These are phyloP conservation scores for Cyberlindnera petersonii DNA, from an alignment of 805 yeast genomes.

Conservation along the genomic window DNA sequence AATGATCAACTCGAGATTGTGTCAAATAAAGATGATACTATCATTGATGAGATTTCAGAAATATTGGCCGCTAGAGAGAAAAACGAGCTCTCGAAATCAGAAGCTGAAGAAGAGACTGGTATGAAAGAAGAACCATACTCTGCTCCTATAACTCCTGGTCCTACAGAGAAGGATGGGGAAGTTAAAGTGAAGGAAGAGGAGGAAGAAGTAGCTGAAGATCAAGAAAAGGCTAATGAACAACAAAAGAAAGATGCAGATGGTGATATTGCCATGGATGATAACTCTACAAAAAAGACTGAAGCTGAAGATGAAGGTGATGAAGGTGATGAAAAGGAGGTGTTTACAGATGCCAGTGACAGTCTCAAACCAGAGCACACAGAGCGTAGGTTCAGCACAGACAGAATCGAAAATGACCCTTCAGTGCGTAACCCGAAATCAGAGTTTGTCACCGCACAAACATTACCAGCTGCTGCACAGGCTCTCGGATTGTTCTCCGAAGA, in stretches of 20 bases:
- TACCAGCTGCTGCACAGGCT: slow-evolving; percentile 61
- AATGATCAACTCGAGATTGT: slow-evolving; percentile 33
- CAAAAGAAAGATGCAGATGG: slow-evolving; percentile 3
- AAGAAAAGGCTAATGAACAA: no score
- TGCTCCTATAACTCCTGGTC: neutral
- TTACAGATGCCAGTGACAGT: slow-evolving; percentile 19
- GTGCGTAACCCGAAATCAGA: slow-evolving; percentile 72
- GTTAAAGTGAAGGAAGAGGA: neutral
- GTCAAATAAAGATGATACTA: slow-evolving; percentile 27
- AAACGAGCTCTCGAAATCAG: slow-evolving; percentile 1
- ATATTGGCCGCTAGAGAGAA: slow-evolving; percentile 6
- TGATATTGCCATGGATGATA: slow-evolving; percentile 6
- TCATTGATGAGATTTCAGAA: slow-evolving; percentile 14
- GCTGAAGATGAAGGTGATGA: slow-evolving; percentile 6
- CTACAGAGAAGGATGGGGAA: neutral
- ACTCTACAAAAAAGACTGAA: neutral
- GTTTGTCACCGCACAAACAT: slow-evolving; percentile 64
- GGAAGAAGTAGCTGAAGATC: neutral
- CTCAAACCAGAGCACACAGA: slow-evolving; percentile 6
- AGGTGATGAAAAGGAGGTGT: slow-evolving; percentile 13
- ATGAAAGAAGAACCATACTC: neutral
- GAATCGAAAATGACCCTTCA: slow-evolving; percentile 51
- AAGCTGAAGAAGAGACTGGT: slow-evolving; percentile 4
- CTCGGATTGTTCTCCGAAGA: slow-evolving; percentile 65
- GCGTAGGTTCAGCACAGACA: slow-evolving; percentile 21